A percentile compares a stretch with the other conserved stretches of the same genome.
Conservation (phyloP, 306 rosid species). For the Crataegus laevigata region DNA sequence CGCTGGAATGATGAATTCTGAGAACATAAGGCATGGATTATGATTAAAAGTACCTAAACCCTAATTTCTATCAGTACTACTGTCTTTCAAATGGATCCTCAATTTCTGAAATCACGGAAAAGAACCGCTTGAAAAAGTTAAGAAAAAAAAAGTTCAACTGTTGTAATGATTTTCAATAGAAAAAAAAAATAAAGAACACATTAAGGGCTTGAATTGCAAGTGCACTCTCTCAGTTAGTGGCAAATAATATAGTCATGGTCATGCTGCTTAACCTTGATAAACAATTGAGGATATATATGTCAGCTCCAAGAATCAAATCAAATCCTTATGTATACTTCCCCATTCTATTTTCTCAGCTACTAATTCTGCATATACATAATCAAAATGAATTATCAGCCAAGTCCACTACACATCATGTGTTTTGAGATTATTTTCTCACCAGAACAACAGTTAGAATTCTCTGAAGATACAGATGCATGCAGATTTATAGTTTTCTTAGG, state of each 20-base stretch:
- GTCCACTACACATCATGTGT: conserved; percentile 1
- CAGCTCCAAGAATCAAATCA: conserved; percentile 88
- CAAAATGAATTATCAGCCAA: background rate
- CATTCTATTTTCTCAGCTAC: conserved; percentile 78
- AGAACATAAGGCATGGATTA: too few relatives aligned
- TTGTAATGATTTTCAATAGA: background rate
- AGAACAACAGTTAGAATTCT: conserved; percentile 28
- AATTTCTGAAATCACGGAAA: too few relatives aligned
- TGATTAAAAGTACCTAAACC: too few relatives aligned
- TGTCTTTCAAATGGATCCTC: background rate
- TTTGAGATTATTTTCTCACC: conserved; percentile 42
- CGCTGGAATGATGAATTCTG: too few relatives aligned
- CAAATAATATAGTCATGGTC: too few relatives aligned
- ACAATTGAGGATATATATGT: conserved; percentile 68
- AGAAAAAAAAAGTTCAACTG: background rate
- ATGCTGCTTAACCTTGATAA: too few relatives aligned
- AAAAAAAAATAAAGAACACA: too few relatives aligned
- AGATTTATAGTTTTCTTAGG: conserved; percentile 72
- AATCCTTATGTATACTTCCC: conserved; percentile 78
- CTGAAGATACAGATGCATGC: conserved; percentile 42
- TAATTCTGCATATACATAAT: conserved; percentile 38
- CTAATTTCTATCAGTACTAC: too few relatives aligned
- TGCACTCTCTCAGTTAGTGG: background rate
- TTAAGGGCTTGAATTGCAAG: background rate
- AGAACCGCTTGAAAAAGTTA: background rate